Conservation (phyloP, 2,329 filamentous ascomycete genomes). For the Macroventuria anomochaeta region DNA sequence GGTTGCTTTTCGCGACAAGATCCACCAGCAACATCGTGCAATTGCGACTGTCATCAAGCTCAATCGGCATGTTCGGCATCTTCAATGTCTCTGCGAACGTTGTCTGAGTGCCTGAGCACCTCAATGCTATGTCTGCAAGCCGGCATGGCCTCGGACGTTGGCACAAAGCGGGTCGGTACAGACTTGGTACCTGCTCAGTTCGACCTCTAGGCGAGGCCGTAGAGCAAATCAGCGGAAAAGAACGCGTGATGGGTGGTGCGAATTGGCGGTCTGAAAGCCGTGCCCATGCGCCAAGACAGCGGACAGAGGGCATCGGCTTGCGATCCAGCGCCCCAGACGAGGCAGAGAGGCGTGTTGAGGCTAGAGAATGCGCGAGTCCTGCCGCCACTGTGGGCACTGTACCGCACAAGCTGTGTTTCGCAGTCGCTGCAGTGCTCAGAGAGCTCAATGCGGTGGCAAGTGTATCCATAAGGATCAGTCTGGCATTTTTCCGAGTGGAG, state of each 20-base stretch:
- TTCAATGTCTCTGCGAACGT: too few relatives aligned
- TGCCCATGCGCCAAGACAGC: slow-evolving; percentile 30
- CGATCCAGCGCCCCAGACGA: slow-evolving; percentile 25
- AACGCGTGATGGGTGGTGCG: slow-evolving; percentile 29
- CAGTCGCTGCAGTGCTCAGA: slow-evolving; percentile 23
- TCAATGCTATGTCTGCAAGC: slow-evolving; percentile 1
- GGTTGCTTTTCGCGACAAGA: slow-evolving; percentile 5
- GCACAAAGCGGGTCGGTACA: slow-evolving; percentile 15
- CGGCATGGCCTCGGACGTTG: background rate
- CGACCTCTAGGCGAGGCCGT: slow-evolving; percentile 23
- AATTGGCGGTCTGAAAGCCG: slow-evolving; percentile 40
- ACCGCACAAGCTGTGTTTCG: slow-evolving; percentile 12
- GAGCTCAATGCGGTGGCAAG: slow-evolving; percentile 35
- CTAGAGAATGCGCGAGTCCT: slow-evolving; percentile 14
- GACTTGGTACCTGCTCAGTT: slow-evolving; percentile 16
- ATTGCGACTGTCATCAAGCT: background rate
- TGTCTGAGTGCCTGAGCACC: too few relatives aligned
- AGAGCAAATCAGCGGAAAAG: slow-evolving; percentile 17
- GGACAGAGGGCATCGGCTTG: slow-evolving; percentile 30
- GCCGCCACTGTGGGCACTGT: slow-evolving; percentile 17
- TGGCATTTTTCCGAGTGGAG: slow-evolving; percentile 27
- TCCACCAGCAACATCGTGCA: background rate
- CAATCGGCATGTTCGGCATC: background rate
- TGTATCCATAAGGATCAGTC: slow-evolving; percentile 12
- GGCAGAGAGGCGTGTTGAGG: slow-evolving; percentile 17